Conservation (phyloP, 257 asterid species). For the Eucommia ulmoides region DNA sequence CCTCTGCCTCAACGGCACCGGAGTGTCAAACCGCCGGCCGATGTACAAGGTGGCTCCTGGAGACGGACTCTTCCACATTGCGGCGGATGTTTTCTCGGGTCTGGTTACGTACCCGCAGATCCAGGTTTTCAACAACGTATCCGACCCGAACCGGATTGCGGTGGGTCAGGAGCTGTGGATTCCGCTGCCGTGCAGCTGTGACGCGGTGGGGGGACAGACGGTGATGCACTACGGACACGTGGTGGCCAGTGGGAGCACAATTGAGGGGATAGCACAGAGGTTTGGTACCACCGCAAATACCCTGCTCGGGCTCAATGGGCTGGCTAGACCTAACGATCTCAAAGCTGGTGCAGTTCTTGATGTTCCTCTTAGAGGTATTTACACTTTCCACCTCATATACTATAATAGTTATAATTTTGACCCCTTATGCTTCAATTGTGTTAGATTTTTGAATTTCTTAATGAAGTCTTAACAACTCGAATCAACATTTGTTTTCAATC, state of each 20-base stretch:
- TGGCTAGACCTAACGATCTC: constrained; percentile 30
- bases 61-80: constrained; percentile 57
- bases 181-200: constrained; percentile 94
- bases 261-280: constrained; percentile 45
- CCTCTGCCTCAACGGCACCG: constrained; percentile 46
- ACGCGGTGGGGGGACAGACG: constrained; percentile 34
- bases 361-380: constrained; percentile 67
- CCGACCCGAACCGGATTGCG: constrained; percentile 15
- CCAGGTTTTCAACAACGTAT: constrained; percentile 38
- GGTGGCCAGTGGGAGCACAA: constrained; percentile 38
- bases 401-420: neutral
- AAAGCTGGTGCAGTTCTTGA: constrained; percentile 48
- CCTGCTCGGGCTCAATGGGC: constrained; percentile 39
- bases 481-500: too few species aligned
- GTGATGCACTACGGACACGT: constrained; percentile 72
- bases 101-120: constrained; percentile 32
- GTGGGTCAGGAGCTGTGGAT: constrained; percentile 49
- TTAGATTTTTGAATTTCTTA: neutral
- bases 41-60: constrained; percentile 37
- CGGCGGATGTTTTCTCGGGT: constrained; percentile 41
- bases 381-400: neutral
- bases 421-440: neutral
- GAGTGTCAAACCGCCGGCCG: constrained; percentile 44
- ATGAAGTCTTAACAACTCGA: too few species aligned
- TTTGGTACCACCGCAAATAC: constrained; percentile 34